Percentiles rank a stretch among this genome's conserved stretches.
These are phyloP conservation scores for Mycena filopes DNA, from an alignment of 768 basidiomycete species.

Conservation along the genomic window DNA sequence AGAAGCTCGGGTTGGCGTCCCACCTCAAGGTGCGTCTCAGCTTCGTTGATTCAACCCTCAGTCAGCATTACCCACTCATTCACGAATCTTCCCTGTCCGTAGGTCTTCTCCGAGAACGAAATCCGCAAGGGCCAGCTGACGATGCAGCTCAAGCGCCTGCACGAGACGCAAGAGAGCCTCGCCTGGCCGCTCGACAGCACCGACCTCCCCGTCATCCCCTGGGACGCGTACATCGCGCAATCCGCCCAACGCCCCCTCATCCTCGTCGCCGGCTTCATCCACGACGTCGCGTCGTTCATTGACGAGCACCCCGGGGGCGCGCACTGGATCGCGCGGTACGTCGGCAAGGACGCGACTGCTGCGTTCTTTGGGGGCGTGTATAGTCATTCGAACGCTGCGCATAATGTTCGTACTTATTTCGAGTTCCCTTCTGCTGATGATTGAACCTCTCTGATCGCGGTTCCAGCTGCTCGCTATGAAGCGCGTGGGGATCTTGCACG, in stretches of 20 bases:
- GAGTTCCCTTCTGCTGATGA: background rate
- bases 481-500: conserved; percentile 69
- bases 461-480: conserved; percentile 69
- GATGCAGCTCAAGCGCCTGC: conserved; percentile 91
- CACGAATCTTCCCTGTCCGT: background rate
- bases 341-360: conserved; percentile 91
- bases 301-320: conserved; percentile 94
- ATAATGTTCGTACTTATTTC: conserved; percentile 65
- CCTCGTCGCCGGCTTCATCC: conserved; percentile 92
- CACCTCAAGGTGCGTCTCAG: conserved; percentile 73
- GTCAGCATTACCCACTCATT: background rate
- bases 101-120: conserved; percentile 67
- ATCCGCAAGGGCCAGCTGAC: conserved; percentile 91
- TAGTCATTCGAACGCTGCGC: conserved; percentile 89
- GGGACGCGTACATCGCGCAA: conserved; percentile 90
- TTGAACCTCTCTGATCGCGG: background rate
- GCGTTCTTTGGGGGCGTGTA: conserved; percentile 96
- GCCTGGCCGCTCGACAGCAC: conserved; percentile 82
- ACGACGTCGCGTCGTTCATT: conserved; percentile 85
- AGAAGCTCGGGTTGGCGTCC: conserved; percentile 71
- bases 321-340: conserved; percentile 83
- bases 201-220: conserved; percentile 83
- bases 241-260: conserved; percentile 82
- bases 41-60: no score
- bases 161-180: conserved; percentile 78